Evolutionary conservation across 176 grass and related monocot species (phyloP).

Genomic region (Oryza glumipatula): DNA sequence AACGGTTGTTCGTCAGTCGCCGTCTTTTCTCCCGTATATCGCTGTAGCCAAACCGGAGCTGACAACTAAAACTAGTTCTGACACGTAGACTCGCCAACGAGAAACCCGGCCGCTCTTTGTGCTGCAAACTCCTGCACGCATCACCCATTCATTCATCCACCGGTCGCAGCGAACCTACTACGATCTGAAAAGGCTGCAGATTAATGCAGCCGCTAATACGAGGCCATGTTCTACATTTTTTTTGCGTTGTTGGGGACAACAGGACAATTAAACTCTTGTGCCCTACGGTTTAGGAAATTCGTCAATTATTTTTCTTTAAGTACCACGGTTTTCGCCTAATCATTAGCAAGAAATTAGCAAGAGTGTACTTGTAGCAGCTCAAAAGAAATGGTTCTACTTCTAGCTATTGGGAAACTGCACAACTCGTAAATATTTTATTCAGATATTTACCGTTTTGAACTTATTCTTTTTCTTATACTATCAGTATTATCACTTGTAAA

Average conservation of each 20-base stretch:
- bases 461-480: too few species aligned
- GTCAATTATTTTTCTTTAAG: neutral
- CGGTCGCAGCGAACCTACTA: neutral
- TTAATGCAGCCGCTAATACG: neutral
- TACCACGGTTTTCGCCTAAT: constrained; percentile 14
- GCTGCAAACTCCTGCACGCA: neutral
- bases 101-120: neutral
- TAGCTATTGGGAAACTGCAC: too few species aligned
- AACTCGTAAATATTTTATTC: too few species aligned
- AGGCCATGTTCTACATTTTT: neutral
- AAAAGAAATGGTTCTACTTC: neutral
- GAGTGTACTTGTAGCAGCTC: neutral
- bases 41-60: neutral
- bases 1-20: neutral
- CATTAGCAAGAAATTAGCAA: neutral
- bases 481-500: too few species aligned
- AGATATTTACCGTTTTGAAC: neutral
- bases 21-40: neutral
- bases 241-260: neutral
- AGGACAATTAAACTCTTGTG: constrained; percentile 4
- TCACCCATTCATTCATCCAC: neutral
- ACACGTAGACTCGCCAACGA: constrained; percentile 24
- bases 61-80: neutral
- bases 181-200: neutral
- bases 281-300: neutral